phyloP scores from a whole-genome alignment of 2,329 filamentous ascomycete genomes.

The Aspergillus pseudoterreus region DNA sequence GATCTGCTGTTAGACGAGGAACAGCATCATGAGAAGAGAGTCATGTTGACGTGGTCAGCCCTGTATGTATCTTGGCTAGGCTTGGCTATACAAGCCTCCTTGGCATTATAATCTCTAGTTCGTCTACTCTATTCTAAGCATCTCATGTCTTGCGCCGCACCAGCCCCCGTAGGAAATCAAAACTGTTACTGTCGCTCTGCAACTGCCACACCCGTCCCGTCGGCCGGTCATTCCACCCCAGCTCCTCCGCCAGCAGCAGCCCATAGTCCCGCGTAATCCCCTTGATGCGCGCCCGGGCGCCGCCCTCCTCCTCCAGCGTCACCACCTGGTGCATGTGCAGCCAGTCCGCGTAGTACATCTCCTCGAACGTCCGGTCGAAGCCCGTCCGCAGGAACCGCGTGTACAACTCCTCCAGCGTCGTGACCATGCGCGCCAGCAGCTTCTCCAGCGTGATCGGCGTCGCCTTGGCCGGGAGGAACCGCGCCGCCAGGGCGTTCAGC shows the following conservation, averaged over 20 bases:
- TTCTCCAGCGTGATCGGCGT: conserved; percentile 68
- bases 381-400: conserved; percentile 68
- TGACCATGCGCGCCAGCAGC: conserved; percentile 76
- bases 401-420: conserved; percentile 74
- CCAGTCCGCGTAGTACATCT: conserved; percentile 78
- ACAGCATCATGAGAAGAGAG: no score
- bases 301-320: conserved; percentile 76
- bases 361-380: conserved; percentile 70
- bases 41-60: no score
- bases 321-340: conserved; percentile 73
- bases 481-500: conserved; percentile 65
- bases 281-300: conserved; percentile 69
- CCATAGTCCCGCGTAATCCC: conserved; percentile 94
- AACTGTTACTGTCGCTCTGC: conserved; percentile 97
- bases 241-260: conserved; percentile 76
- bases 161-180: conserved; percentile 92
- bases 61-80: neutral
- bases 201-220: conserved; percentile 78
- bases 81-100: neutral
- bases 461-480: conserved; percentile 39
- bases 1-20: neutral
- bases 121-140: no score
- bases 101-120: neutral
- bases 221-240: conserved; percentile 65
- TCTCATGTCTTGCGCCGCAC: conserved; percentile 69